Evolutionary conservation across 1,139 yeast species (phyloP), one percentile per base, ranked within the genome.

Genomic region (Geotrichum restrictum): DNA sequence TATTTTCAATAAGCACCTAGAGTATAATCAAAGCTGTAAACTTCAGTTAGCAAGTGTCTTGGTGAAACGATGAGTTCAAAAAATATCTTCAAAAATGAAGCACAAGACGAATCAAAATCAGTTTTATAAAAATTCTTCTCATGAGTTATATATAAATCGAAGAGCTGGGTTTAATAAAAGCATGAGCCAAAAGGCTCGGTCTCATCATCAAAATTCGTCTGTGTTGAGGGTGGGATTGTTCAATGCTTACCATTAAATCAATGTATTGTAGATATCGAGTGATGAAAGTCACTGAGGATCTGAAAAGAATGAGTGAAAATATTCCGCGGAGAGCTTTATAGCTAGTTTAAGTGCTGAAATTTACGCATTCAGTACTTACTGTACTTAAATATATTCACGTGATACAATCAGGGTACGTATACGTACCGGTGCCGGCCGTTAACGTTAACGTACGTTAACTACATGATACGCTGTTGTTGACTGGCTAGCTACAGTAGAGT

Each of bases 121-220:
- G 40, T 6, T 33, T 21, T 36, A 36, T 16, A 44, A 32, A 24
- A 38, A 22, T 44, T 49, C 45, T 44, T 49, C 53, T 49, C 53
- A 49, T 49, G 52, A 48, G 21, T 43, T 36, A 45, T 36, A 45
- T 37, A 29, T 13, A 24, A 24, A 14, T 49, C 52, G 52, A 49
- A 49, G 52, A 49, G 52, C 52, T 49, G 52, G 52, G 52, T 49
- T 49, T 49, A 49, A 43, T 43, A 24, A 24, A 24, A 43, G 48
- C 48, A 34, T 43, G 52, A 49, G 52, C 48, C 52, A 16, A 36
- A 40, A 49, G 52, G 45, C 52, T 49, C 52, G 19, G 43, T 29
- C 19, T 49, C 52, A 49, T 49, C 52, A 49, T 44, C 32, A 29
- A 43, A 48, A 21, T 37, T 11, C 22, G 13, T 37, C 19, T 37